A percentile compares a stretch with the other conserved stretches of the same genome.
phyloP scores from a whole-genome alignment of 768 basidiomycete species.

The Kwoniella heveanensis region DNA sequence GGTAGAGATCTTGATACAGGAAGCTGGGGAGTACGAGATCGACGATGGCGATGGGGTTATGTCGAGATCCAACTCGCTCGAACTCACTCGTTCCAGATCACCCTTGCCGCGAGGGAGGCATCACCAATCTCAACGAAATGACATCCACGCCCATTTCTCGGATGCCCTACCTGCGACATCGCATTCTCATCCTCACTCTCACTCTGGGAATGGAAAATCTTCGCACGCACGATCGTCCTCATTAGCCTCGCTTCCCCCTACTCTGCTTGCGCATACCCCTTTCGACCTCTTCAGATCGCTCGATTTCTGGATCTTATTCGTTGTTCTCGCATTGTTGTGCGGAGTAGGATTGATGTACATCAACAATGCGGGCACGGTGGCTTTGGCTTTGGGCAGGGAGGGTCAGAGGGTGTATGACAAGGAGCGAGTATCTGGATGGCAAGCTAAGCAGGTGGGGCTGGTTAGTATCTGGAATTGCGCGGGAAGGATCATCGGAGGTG shows the following conservation, averaged over 20 bases:
- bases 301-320: slow-evolving; percentile 70
- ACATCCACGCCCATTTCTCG: slow-evolving; percentile 19
- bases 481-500: slow-evolving; percentile 76
- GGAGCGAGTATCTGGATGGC: slow-evolving; percentile 70
- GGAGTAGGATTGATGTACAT: slow-evolving; percentile 82
- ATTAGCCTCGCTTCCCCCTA: slow-evolving; percentile 17
- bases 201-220: no score
- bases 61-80: slow-evolving; percentile 35
- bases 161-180: slow-evolving; percentile 1
- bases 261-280: slow-evolving; percentile 25
- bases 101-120: slow-evolving; percentile 14
- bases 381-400: slow-evolving; percentile 64
- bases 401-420: slow-evolving; percentile 67
- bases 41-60: slow-evolving; percentile 5
- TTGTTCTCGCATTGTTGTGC: slow-evolving; percentile 64
- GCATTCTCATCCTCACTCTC: background rate
- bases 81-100: slow-evolving; percentile 39
- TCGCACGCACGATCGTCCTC: slow-evolving; percentile 18
- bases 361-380: slow-evolving; percentile 81
- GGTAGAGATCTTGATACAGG: slow-evolving; percentile 3
- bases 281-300: slow-evolving; percentile 59
- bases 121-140: slow-evolving; percentile 6
- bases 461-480: slow-evolving; percentile 79
- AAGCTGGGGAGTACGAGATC: slow-evolving; percentile 5
- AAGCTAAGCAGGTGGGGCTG: slow-evolving; percentile 79